Percentiles rank a stretch among this genome's conserved stretches.
These are phyloP conservation scores for Diplosphaera chodatii DNA, from an alignment of 139 green algal genomes.

Conservation along the genomic window DNA sequence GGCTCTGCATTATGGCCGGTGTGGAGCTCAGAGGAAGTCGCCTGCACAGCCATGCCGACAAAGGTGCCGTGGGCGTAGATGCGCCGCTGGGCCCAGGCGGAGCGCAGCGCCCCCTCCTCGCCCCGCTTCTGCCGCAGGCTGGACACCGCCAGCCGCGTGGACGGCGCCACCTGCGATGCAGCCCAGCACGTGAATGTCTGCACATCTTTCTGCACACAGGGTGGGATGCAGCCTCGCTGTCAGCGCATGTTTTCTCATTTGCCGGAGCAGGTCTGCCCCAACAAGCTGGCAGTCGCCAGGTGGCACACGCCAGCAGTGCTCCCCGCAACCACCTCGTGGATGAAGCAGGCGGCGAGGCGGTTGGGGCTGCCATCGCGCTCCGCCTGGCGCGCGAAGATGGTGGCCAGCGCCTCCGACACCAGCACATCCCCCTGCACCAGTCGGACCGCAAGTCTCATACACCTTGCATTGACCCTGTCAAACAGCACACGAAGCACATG, in stretches of 20 bases:
- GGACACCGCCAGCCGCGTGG: slow-evolving; percentile 2
- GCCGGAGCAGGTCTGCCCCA: no score
- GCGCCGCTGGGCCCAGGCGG: slow-evolving; percentile 24
- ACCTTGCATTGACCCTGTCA: no score
- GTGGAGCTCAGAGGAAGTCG: not conserved
- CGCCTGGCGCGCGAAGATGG: slow-evolving; percentile 13
- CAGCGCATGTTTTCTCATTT: no score
- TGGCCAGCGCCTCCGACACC: slow-evolving; percentile 39
- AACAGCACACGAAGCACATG: not conserved
- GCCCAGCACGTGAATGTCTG: no score
- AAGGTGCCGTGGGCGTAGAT: slow-evolving; percentile 40
- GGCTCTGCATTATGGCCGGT: no score
- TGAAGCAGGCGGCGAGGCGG: slow-evolving; percentile 36
- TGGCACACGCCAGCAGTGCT: no score
- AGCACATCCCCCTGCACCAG: slow-evolving; percentile 51
- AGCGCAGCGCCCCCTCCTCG: slow-evolving; percentile 17
- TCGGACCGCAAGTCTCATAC: no score
- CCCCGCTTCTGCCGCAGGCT: slow-evolving; percentile 6
- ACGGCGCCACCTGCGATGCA: not conserved
- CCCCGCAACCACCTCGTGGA: slow-evolving; percentile 43
- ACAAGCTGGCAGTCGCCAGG: no score
- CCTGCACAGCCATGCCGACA: slow-evolving; percentile 46
- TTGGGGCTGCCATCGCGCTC: slow-evolving; percentile 4
- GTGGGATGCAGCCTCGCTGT: no score
- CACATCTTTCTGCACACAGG: no score